These are phyloP conservation scores for Taxillus chinensis DNA, from an alignment of 164 flowering plant genomes.

Conservation along the genomic window DNA sequence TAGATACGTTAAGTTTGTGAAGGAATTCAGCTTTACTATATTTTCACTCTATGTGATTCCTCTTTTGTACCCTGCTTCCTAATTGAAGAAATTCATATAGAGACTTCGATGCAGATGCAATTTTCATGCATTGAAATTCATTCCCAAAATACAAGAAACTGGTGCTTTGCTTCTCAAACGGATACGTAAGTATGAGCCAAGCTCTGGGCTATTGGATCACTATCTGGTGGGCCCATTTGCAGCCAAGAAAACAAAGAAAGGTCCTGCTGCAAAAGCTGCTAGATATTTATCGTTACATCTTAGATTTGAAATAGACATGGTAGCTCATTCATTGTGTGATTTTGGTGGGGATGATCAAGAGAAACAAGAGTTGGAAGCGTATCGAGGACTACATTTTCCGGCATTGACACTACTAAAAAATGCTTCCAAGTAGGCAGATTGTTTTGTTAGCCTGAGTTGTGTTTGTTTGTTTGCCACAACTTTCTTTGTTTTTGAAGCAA, in stretches of 20 bases:
- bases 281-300: constrained; percentile 80
- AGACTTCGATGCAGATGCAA: constrained; percentile 99
- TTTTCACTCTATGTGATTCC: background rate
- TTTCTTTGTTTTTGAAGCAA: background rate
- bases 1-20: background rate
- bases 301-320: constrained; percentile 99
- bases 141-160: constrained; percentile 86
- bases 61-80: constrained; percentile 27
- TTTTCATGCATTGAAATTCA: constrained; percentile 86
- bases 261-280: constrained; percentile 28
- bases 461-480: background rate
- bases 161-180: constrained; percentile 72
- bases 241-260: constrained; percentile 16
- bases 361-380: constrained; percentile 74
- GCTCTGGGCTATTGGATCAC: constrained; percentile 53
- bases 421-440: constrained; percentile 39
- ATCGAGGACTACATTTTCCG: constrained; percentile 83
- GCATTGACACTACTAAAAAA: constrained; percentile 51
- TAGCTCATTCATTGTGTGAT: constrained; percentile 90
- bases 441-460: background rate
- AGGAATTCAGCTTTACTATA: background rate
- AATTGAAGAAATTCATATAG: constrained; percentile 63
- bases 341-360: constrained; percentile 96
- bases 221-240: constrained; percentile 70
- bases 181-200: constrained; percentile 48